Evolutionary conservation across 805 yeast species (phyloP), one percentile per base, ranked within the genome.

Genomic region (Allodekkera sacchari): DNA sequence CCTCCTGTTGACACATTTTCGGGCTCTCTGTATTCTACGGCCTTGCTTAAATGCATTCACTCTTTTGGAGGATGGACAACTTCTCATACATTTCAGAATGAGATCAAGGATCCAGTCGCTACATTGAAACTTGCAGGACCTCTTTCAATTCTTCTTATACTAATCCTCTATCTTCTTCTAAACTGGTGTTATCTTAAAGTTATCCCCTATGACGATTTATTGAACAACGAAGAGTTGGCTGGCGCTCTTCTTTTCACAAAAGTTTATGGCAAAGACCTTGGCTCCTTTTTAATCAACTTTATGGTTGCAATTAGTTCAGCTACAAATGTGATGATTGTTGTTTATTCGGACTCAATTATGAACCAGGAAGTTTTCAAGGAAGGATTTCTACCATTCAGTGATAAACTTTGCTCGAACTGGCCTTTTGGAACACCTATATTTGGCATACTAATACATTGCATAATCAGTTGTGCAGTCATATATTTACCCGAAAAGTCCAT

Each of bases 361-460:
- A 66, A 66, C 39, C 79, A 72, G 45, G 79, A 72, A 44, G 69
- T 68, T 1, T 72, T 72, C 44, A 47, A 76, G 16, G 77, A 70
- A 39, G 77, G 77, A 0, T 69, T 61, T 41, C 48, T 72, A 18
- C 79, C 79, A 4, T 63, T 53, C 29, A 68, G 76, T 7, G 44
- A 42, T 18, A 54, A 64, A 36, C 68, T 72, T 63, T 66, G 77
- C 2, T 66, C 77, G 4, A 72, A 71, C 38, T 60, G 66, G 61
- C 77, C 77, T 3, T 59, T 52, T 34, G 72, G 71, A 3, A 70
- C 77, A 1, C 77, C 77, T 3, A 39, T 70, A 13, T 57, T n/a
- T 43, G 43, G 44, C n/a, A 41, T 40, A 7, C 1, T 34, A 4
- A 25, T 65, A 4, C 48, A 46, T 29, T 44, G 47, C n/a, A 14